Base-by-base conservation (phyloP, 2,329 filamentous ascomycete genomes). In the Botrytis sinoallii region DNA sequence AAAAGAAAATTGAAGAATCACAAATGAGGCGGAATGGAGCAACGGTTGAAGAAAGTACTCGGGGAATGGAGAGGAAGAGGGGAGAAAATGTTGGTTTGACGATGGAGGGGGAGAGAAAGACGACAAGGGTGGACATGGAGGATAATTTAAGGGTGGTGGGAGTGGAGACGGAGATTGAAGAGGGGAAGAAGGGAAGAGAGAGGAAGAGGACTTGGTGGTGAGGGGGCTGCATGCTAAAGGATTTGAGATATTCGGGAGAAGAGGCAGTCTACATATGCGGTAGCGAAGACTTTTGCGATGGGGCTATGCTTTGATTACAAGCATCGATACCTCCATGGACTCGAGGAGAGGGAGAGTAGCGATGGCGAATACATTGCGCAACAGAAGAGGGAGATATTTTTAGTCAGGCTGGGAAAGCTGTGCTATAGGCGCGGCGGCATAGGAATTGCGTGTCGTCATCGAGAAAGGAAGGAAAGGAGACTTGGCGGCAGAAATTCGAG, bases 1-100 rank as follows among this genome's bases (percentile, higher is more conserved):
- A 90, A 79, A 84, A 81, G 76, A 90, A 91, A 79, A 85, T 91
- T 71, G 82, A 81, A n/a, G 84, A 86, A 74, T 69, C 88, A 67
- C 83, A 86, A 61, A 80, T 80, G 38, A 84, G 83, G 66, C 80
- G 82, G 38, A 78, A 82, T 68, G 80, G 80, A 32, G 83, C 82
- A 46, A 84, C 81, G 75, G 81, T 82, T 72, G 79, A 81, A 74
- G 82, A 84, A 77, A 81, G 80, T 48, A 75, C 80, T 61, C 77
- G 77, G 59, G 79, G 80, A 76, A 79, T 71, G 79, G 82, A 77
- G 78, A 81, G 73, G 73, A 77, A 71, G 74, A 73, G 79, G 71
- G 66, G 66, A 0, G 46, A 69, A n/a, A 52, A 22, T 10, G 48
- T 38, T 14, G 29, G 48, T 3, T 6, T n/a, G 3, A 57, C 48